Conservation (phyloP, 2,329 filamentous ascomycete genomes). For the Huntiella abstrusa region DNA sequence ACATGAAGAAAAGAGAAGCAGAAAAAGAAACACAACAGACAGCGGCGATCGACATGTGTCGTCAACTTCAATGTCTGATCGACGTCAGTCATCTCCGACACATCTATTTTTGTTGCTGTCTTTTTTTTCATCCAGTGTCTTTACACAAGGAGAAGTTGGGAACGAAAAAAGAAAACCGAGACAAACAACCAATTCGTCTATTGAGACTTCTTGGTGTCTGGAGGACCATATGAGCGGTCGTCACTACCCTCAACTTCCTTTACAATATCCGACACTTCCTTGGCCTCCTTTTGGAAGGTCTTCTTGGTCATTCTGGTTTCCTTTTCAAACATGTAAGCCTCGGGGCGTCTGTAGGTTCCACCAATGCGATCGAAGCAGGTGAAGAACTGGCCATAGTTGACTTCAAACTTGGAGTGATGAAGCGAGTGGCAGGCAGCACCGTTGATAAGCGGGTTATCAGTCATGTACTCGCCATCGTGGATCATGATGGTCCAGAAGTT, state of each 20-base stretch:
- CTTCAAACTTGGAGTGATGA: conserved; percentile 44
- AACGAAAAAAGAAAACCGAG: not conserved
- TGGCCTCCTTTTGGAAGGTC: conserved; percentile 61
- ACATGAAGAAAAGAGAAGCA: not conserved
- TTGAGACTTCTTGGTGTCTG: conserved; percentile 27
- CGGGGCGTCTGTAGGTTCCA: conserved; percentile 71
- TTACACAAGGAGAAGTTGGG: not conserved
- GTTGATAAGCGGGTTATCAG: conserved; percentile 81
- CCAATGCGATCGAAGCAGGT: conserved; percentile 81
- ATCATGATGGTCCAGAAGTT: conserved; percentile 97
- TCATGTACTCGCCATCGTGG: conserved; percentile 85
- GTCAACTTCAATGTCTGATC: not conserved
- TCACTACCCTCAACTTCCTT: conserved; percentile 47
- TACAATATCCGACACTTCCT: conserved; percentile 58
- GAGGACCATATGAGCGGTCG: conserved; percentile 27
- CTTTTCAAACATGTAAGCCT: conserved; percentile 65
- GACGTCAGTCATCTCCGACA: no score
- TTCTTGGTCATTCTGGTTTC: conserved; percentile 68
- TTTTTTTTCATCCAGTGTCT: no score
- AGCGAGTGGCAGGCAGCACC: conserved; percentile 72
- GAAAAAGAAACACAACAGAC: not conserved
- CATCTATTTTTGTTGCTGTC: no score
- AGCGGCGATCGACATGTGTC: not conserved
- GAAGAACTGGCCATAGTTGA: conserved; percentile 87
- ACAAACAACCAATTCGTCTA: conserved; percentile 13